Evolutionary conservation across 2,329 filamentous ascomycete genomes (phyloP).

Genomic region (Lasiodiplodia hormozganensis): DNA sequence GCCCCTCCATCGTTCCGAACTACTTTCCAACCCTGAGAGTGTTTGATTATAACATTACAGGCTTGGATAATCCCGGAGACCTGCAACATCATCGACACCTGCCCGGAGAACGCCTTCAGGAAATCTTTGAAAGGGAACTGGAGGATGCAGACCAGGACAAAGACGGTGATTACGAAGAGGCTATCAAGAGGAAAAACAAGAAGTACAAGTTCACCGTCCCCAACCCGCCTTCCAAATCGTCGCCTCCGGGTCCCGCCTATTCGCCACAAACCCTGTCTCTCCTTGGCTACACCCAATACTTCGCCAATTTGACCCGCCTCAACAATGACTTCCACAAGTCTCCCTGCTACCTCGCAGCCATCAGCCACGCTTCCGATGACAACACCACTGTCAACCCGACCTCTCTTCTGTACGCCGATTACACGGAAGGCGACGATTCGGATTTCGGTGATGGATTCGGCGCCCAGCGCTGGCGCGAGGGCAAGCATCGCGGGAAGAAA

Average conservation of each 20-base stretch:
- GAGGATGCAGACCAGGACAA: constrained; percentile 47
- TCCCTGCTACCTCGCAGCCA: constrained; percentile 21
- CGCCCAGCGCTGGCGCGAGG: constrained; percentile 64
- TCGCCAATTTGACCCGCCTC: constrained; percentile 88
- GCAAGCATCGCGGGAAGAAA: constrained; percentile 64
- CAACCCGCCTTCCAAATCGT: constrained; percentile 71
- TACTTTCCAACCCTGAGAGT: constrained; percentile 90
- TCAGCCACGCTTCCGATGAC: constrained; percentile 33
- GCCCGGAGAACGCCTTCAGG: constrained; percentile 42
- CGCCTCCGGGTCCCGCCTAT: constrained; percentile 87
- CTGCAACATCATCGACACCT: constrained; percentile 30
- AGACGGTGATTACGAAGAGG: constrained; percentile 55
- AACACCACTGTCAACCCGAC: constrained; percentile 1
- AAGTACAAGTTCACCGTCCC: constrained; percentile 64
- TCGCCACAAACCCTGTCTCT: constrained; percentile 81
- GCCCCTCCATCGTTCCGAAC: constrained; percentile 89
- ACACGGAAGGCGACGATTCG: constrained; percentile 39
- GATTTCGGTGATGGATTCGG: constrained; percentile 37
- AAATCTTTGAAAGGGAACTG: constrained; percentile 11
- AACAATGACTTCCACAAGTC: constrained; percentile 71
- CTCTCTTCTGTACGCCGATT: constrained; percentile 1
- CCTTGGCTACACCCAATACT: constrained; percentile 87
- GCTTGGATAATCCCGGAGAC: constrained; percentile 61
- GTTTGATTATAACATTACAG: constrained; percentile 91
- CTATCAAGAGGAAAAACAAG: constrained; percentile 52